phyloP scores from a whole-genome alignment of 176 grass and related monocot species.

The Rhipidocladum racemiflorum region DNA sequence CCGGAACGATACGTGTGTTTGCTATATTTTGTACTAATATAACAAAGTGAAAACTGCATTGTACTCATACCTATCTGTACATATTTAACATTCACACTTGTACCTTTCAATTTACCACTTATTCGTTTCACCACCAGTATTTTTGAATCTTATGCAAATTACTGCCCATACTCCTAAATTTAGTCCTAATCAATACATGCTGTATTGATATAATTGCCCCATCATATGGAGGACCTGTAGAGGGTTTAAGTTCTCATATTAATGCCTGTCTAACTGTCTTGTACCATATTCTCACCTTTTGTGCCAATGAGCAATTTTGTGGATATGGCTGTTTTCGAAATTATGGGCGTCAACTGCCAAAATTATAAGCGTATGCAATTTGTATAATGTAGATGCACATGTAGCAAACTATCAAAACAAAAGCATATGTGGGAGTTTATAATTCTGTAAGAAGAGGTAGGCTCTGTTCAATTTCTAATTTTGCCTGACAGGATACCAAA shows the following conservation, averaged over 20 bases:
- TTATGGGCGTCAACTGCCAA: neutral
- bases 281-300: neutral
- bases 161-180: neutral
- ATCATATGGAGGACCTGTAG: neutral
- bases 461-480: neutral
- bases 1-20: neutral
- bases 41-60: neutral
- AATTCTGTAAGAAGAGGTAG: neutral
- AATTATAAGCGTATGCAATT: neutral
- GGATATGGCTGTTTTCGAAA: neutral
- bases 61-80: neutral
- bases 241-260: neutral
- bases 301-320: neutral
- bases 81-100: neutral
- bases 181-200: neutral
- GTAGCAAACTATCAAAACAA: neutral
- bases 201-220: neutral
- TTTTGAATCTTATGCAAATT: neutral
- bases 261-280: neutral
- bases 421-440: neutral
- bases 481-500: neutral
- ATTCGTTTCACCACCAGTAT: neutral
- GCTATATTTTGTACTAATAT: neutral
- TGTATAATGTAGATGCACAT: neutral
- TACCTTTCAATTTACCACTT: neutral